A percentile compares a stretch with the other conserved stretches of the same genome.
phyloP scores from a whole-genome alignment of 2,329 filamentous ascomycete genomes.

The Cephalotrichum gorgonifer region DNA sequence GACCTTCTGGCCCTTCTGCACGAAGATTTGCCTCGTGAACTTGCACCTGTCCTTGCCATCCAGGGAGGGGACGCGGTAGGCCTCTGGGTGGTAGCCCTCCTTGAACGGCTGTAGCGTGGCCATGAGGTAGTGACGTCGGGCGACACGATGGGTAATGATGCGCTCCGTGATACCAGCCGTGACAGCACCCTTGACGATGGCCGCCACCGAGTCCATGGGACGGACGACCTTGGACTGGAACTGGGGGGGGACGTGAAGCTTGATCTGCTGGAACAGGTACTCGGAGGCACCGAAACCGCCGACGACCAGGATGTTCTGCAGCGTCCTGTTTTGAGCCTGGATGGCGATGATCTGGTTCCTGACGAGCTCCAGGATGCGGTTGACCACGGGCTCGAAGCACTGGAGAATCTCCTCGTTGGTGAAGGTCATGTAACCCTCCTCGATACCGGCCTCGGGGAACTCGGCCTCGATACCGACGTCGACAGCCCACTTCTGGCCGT shows the following conservation, averaged over 20 bases:
- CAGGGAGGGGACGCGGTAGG: conserved; percentile 91
- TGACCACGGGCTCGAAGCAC: conserved; percentile 97
- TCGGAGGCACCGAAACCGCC: conserved; percentile 97
- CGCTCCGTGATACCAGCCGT: conserved; percentile 96
- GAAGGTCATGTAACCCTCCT: conserved; percentile 99
- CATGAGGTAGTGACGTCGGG: conserved; percentile 97
- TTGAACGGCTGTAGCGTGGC: conserved; percentile 97
- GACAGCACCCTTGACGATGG: conserved; percentile 96
- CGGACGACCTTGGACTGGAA: conserved; percentile 98
- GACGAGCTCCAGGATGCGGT: conserved; percentile 90
- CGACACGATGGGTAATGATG: conserved; percentile 92
- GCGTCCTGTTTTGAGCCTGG: conserved; percentile 84
- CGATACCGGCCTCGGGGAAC: conserved; percentile 93
- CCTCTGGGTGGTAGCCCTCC: conserved; percentile 95
- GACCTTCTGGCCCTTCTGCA: conserved; percentile 96
- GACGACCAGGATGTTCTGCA: conserved; percentile 95
- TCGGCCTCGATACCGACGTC: conserved; percentile 98
- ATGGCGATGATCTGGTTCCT: conserved; percentile 98
- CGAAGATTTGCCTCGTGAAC: conserved; percentile 95
- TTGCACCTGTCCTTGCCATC: conserved; percentile 98
- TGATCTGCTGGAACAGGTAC: conserved; percentile 99
- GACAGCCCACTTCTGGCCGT: conserved; percentile 97
- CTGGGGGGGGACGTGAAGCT: conserved; percentile 93
- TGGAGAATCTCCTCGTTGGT: conserved; percentile 98
- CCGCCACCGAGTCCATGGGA: conserved; percentile 97